phyloP scores from a whole-genome alignment of 1,284 basidiomycete species.

The Rhodotorula sp. region DNA sequence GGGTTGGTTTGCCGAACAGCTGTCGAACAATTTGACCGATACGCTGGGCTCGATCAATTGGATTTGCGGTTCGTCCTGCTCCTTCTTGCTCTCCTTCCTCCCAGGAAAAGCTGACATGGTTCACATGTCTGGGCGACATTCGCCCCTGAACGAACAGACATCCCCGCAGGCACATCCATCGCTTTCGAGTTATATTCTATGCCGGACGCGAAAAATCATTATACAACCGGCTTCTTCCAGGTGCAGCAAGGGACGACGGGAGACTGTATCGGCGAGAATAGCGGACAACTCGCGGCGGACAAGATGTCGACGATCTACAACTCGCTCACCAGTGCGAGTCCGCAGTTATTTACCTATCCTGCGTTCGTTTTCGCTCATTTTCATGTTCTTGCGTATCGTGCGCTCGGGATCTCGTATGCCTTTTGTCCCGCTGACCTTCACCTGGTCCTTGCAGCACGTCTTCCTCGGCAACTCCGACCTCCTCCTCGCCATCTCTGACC shows the following conservation, averaged over 20 bases:
- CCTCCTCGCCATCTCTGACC: neutral
- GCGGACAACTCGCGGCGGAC: constrained; percentile 1
- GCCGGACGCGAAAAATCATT: neutral
- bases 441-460: too few relatives aligned
- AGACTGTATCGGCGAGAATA: constrained; percentile 12
- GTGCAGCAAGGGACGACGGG: constrained; percentile 22
- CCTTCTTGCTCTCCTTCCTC: neutral
- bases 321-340: constrained; percentile 6
- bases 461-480: neutral
- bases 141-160: neutral
- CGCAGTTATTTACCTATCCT: constrained; percentile 15
- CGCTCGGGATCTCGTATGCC: too few relatives aligned
- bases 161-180: constrained; percentile 19
- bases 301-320: constrained; percentile 12
- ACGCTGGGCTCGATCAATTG: constrained; percentile 4
- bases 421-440: too few relatives aligned
- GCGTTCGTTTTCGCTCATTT: neutral
- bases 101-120: neutral
- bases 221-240: neutral
- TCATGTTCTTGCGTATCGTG: too few relatives aligned
- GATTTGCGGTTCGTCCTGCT: constrained; percentile 1
- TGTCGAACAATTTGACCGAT: neutral
- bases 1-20: constrained; percentile 6
- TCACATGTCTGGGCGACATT: too few relatives aligned
- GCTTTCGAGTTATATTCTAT: constrained; percentile 2